phyloP scores from a whole-genome alignment of 1,284 basidiomycete species.

The Ustilago hordei region DNA sequence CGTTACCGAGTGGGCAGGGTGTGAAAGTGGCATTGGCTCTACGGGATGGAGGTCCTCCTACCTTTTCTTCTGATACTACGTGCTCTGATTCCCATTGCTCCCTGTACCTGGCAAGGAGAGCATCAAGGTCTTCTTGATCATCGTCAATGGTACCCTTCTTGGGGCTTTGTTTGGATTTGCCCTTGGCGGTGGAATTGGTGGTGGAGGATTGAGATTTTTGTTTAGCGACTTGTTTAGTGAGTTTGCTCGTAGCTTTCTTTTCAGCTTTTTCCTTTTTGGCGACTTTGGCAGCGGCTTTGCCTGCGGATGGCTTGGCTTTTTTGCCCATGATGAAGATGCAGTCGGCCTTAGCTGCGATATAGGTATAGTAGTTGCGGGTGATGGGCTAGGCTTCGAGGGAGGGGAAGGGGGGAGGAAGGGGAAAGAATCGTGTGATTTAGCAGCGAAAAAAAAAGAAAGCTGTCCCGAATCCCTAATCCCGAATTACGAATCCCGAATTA shows the following conservation, averaged over 20 bases:
- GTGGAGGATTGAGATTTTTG: constrained; percentile 30
- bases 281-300: constrained; percentile 66
- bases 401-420: too few species aligned
- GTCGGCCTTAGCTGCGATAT: not conserved
- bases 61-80: constrained; percentile 59
- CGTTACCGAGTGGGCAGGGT: constrained; percentile 66
- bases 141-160: constrained; percentile 50
- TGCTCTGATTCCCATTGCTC: constrained; percentile 66
- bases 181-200: constrained; percentile 11
- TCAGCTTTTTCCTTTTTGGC: constrained; percentile 69
- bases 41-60: constrained; percentile 58
- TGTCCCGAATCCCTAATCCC: too few species aligned
- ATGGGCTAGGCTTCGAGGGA: not conserved
- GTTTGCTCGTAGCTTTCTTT: constrained; percentile 62
- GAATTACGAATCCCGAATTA: too few species aligned
- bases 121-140: constrained; percentile 68
- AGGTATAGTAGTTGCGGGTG: not conserved
- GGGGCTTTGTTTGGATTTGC: constrained; percentile 31
- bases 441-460: constrained; percentile 16
- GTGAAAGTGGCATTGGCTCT: constrained; percentile 68
- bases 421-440: constrained; percentile 2
- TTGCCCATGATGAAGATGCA: constrained; percentile 58
- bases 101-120: constrained; percentile 60
- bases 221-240: constrained; percentile 57
- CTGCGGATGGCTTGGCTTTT: constrained; percentile 61